phyloP scores from a whole-genome alignment of 306 rosid genomes.

The Citrullus mucosospermus region DNA sequence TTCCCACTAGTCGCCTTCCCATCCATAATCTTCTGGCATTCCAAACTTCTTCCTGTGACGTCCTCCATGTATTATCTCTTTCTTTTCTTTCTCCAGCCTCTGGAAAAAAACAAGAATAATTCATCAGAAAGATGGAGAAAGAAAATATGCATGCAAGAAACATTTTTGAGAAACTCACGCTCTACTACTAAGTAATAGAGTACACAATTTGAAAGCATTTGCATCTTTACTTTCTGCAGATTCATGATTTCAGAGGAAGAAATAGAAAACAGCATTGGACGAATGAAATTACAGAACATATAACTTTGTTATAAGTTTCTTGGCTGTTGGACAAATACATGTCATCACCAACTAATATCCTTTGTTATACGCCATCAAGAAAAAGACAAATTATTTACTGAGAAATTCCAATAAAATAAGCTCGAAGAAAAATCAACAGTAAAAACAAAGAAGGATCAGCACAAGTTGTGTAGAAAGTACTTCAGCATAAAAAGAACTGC shows the following conservation, averaged over 20 bases:
- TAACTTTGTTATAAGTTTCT: neutral
- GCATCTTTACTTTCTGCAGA: neutral
- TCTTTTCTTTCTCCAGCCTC: conserved; percentile 87
- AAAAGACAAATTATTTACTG: neutral
- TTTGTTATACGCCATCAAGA: neutral
- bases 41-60: conserved; percentile 92
- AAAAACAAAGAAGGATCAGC: neutral
- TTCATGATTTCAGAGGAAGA: neutral
- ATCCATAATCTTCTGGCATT: conserved; percentile 95
- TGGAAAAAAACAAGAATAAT: conserved; percentile 13
- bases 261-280: neutral
- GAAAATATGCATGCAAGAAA: neutral
- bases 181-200: neutral
- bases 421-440: neutral
- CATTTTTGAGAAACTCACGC: neutral
- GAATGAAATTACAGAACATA: neutral
- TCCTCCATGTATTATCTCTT: conserved; percentile 72
- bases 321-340: neutral
- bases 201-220: neutral
- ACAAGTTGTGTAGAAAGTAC: neutral
- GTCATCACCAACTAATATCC: neutral
- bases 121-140: conserved; percentile 9
- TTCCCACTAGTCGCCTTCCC: conserved; percentile 84
- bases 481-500: neutral
- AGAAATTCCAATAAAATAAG: neutral